Evolutionary conservation across 495 filamentous ascomycete genomes (phyloP).

Genomic region (Talaromyces proteolyticus): DNA sequence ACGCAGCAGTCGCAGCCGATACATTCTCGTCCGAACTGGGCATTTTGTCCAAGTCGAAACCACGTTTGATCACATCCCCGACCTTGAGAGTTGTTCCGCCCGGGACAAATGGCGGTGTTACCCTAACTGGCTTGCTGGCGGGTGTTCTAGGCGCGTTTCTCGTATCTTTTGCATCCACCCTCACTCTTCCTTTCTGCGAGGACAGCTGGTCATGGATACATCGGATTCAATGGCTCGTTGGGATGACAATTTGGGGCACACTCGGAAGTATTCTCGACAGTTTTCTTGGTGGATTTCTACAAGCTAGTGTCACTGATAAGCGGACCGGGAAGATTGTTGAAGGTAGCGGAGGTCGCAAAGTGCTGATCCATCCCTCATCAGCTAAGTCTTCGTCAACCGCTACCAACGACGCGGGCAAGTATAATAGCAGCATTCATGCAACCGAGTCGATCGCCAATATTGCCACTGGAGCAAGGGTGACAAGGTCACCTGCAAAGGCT

Average conservation of each 20-base stretch:
- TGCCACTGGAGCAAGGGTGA: slow-evolving; percentile 16
- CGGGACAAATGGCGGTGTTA: slow-evolving; percentile 92
- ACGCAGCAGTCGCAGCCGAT: slow-evolving; percentile 85
- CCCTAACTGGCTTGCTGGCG: slow-evolving; percentile 61
- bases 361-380: slow-evolving; percentile 39
- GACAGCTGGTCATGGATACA: slow-evolving; percentile 39
- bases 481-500: slow-evolving; percentile 9
- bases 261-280: slow-evolving; percentile 82
- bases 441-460: slow-evolving; percentile 32
- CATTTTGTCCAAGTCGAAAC: slow-evolving; percentile 70
- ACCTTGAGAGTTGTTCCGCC: slow-evolving; percentile 70
- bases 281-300: slow-evolving; percentile 76
- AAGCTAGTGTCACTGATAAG: slow-evolving; percentile 81
- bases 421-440: slow-evolving; percentile 6
- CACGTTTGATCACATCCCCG: slow-evolving; percentile 81
- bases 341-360: slow-evolving; percentile 75
- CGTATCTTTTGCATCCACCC: slow-evolving; percentile 57
- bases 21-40: slow-evolving; percentile 95
- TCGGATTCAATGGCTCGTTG: slow-evolving; percentile 49
- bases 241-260: slow-evolving; percentile 63
- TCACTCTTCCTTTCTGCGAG: slow-evolving; percentile 67
- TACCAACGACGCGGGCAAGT: slow-evolving; percentile 1
- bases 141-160: slow-evolving; percentile 70
- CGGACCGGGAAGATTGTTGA: slow-evolving; percentile 83
- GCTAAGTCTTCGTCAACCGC: slow-evolving; percentile 10